Base-by-base conservation (phyloP, 306 rosid species). In the Cercis canadensis region DNA sequence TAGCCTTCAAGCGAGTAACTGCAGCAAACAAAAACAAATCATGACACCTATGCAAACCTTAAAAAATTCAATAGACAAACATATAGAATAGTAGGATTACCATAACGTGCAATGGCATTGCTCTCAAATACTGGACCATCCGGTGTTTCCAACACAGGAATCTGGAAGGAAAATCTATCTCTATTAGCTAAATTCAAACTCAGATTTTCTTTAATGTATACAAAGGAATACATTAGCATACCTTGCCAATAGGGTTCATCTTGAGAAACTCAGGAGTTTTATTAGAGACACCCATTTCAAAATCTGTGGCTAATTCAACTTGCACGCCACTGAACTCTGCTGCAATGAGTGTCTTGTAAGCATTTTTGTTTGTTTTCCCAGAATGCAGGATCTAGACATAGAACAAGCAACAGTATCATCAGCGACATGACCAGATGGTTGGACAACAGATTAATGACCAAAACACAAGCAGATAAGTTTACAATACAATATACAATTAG, bases 161-260 rank as follows among this genome's bases (percentile, higher is more conserved):
- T 72, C 97, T 92, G 80, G 11, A 72, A 65, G 55, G 37, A 46
- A 13, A 60, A 46, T 18, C 34, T 2, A 39, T 45, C 29, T 18
- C 6, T 21, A 32, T 8, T 58, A 57, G 57, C 46, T 17, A 7
- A 41, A 7, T 24, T 24, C 14, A 74, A 51, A 40, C 14, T 8
- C 15, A n/a, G 2, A 19, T 67, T 32, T 29, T 13, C 6, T 36
- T 19, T 8, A 11, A 10, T 11, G 49, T 44, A 33, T 2, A 57
- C 1, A 36, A 2, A 7, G 8, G 33, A 0, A 51, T 31, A 52
- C 32, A 18, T 24, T 6, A 44, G 39, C 2, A 17, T 53, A 86
- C 97, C 97, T 92, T 92, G 60, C 96, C 96, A 33, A 92, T 70
- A 34, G 97, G 96, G 49, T 92, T 89, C 87, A 89, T 78, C 80